Evolutionary conservation across 345 rosid species (phyloP).

Genomic region (Xanthoceras sorbifolium): DNA sequence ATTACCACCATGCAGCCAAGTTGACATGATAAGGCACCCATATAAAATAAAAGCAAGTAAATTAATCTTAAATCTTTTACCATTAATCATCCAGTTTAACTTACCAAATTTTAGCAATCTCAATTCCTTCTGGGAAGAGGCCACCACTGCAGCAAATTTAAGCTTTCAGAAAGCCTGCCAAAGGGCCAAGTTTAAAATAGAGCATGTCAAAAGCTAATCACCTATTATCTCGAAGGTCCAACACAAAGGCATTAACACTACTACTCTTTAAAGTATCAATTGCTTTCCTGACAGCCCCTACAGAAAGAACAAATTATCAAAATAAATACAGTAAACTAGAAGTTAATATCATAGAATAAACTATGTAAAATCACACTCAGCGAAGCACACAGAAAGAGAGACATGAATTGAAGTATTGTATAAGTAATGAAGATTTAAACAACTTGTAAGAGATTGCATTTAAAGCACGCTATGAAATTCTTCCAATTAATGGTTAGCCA

Average conservation of each 20-base stretch:
- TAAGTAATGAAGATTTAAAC: neutral
- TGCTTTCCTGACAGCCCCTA: conserved; percentile 89
- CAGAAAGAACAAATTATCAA: conserved; percentile 27
- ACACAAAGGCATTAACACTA: conserved; percentile 71
- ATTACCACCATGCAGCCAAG: neutral
- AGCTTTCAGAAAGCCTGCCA: conserved; percentile 40
- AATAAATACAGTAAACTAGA: neutral
- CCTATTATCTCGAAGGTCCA: conserved; percentile 99
- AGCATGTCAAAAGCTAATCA: conserved; percentile 40
- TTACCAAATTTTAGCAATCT: conserved; percentile 94
- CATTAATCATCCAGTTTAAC: conserved; percentile 17
- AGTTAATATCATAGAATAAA: neutral
- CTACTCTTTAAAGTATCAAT: conserved; percentile 66
- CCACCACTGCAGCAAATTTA: conserved; percentile 83
- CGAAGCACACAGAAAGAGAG: too few relatives aligned
- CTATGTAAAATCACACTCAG: neutral
- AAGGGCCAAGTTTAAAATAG: conserved; percentile 23
- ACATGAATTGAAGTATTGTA: neutral
- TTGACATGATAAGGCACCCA: conserved; percentile 7
- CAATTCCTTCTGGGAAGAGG: conserved; percentile 94
- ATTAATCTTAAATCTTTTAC: neutral
- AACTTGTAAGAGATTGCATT: neutral
- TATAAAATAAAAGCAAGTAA: neutral
- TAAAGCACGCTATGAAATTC: conserved; percentile 4
- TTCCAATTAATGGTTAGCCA: neutral